Evolutionary conservation across 305 asterid species (phyloP).

Genomic region (Solanum hybrid): DNA sequence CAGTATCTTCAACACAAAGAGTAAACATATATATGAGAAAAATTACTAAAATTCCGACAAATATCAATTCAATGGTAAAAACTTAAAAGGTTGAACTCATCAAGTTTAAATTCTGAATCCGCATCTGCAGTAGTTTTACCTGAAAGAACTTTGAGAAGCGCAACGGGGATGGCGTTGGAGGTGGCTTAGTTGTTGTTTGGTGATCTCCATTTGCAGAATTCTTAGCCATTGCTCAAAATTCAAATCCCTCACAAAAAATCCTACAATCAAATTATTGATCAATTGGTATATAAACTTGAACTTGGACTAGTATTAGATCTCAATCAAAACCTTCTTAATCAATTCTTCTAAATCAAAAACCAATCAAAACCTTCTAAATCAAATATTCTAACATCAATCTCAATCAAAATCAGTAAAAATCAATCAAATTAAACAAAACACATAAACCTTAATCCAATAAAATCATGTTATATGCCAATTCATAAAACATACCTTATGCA

Average conservation of each 20-base stretch:
- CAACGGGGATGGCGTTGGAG: constrained; percentile 33
- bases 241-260: not conserved
- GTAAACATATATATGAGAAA: not conserved
- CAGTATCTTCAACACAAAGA: not conserved
- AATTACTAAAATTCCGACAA: not conserved
- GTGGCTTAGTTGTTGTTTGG: constrained; percentile 24
- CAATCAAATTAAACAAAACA: not conserved
- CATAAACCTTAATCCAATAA: not conserved
- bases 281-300: not conserved
- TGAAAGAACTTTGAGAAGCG: constrained; percentile 31
- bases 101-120: not conserved
- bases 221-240: constrained; percentile 17
- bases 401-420: not conserved
- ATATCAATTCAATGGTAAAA: not conserved
- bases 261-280: not conserved
- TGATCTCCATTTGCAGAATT: constrained; percentile 22
- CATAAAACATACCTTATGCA: not conserved
- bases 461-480: not conserved
- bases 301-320: not conserved
- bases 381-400: not conserved
- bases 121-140: not conserved
- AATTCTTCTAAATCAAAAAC: not conserved
- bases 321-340: not conserved
- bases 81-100: not conserved
- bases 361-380: not conserved